Evolutionary conservation across 495 filamentous ascomycete species (phyloP).

Genomic region (Tuber melanosporum): DNA sequence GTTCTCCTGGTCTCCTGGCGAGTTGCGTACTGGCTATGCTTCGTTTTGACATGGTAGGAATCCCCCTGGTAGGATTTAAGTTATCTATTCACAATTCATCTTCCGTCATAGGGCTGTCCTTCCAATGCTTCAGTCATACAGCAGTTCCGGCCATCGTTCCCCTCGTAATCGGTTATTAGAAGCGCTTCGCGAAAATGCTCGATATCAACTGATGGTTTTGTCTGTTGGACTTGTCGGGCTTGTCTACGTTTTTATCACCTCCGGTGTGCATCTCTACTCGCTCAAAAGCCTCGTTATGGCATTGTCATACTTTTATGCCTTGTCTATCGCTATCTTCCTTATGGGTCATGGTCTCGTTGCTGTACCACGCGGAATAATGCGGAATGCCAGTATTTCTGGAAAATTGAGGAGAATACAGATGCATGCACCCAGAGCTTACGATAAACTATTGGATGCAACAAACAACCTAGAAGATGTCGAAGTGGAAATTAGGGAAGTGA

Average conservation of each 20-base stretch:
- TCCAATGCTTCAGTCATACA: slow-evolving; percentile 85
- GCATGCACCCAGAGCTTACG: slow-evolving; percentile 73
- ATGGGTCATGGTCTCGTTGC: slow-evolving; percentile 96
- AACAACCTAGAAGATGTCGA: slow-evolving; percentile 75
- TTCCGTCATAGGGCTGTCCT: slow-evolving; percentile 65
- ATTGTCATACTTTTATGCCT: slow-evolving; percentile 85
- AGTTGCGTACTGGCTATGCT: slow-evolving; percentile 94
- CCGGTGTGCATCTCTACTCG: slow-evolving; percentile 58
- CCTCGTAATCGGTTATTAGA: slow-evolving; percentile 71
- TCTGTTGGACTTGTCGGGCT: slow-evolving; percentile 63
- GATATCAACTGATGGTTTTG: slow-evolving; percentile 77
- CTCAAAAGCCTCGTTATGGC: slow-evolving; percentile 84
- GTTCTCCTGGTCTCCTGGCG: slow-evolving; percentile 79
- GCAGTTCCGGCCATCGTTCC: slow-evolving; percentile 86
- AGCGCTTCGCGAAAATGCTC: slow-evolving; percentile 75
- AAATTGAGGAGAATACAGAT: slow-evolving; percentile 67
- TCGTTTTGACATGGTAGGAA: slow-evolving; percentile 78
- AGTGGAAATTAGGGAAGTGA: slow-evolving; percentile 66
- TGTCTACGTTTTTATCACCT: slow-evolving; percentile 75
- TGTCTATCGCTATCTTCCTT: slow-evolving; percentile 84
- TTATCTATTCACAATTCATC: neutral
- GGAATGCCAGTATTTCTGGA: slow-evolving; percentile 64
- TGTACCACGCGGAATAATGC: slow-evolving; percentile 72
- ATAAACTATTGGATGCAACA: slow-evolving; percentile 79
- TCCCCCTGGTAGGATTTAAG: neutral